Base-by-base conservation (phyloP, 805 yeast species). In the Myxozyma geophila region DNA sequence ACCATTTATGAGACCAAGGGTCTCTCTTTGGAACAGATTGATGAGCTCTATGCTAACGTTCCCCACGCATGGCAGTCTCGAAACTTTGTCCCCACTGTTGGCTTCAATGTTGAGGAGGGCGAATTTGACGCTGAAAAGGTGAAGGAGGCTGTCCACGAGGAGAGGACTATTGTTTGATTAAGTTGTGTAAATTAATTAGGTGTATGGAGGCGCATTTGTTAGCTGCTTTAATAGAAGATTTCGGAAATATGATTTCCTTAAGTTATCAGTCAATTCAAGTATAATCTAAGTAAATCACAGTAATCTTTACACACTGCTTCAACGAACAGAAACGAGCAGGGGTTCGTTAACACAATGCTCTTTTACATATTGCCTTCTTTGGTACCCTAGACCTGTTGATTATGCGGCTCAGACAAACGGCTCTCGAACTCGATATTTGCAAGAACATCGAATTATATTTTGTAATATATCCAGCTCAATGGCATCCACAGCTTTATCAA, bases 1-100 rank as follows among this genome's bases (percentile, higher is more conserved):
- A 78, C 78, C 67, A 83, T 86, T 68, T 82, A 82, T 65, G 90
- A 87, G 77, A 87, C 91, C 48, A 85, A 84, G 76, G 88, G 88
- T 64, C 81, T 85, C 70, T 77, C 85, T 33, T 81, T 87, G 73
- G 91, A 87, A 74, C 87, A 87, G 74, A 84, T 87, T 69, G 89
- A 85, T 73, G 84, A 81, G 71, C 73, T 87, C 74, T 87, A 85
- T 70, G 80, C 72, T 23, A 57, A 63, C 17, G 60, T 71, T 17
- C 65, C 71, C n/a, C 71, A 52, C 17, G 67, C 67, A n/a, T 55
- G 57, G 52, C 51, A 54, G 10, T 44, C 55, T 6, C 46, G 8
- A 7, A 33, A 36, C 43, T 64, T 44, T 33, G 36, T 19, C 48
- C 66, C 66, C 2, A 28, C 66, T 0, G 37, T 58, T 19, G 43